These are phyloP conservation scores for Aciculoconidium aculeatum DNA, from an alignment of 805 yeast species.

Conservation along the genomic window DNA sequence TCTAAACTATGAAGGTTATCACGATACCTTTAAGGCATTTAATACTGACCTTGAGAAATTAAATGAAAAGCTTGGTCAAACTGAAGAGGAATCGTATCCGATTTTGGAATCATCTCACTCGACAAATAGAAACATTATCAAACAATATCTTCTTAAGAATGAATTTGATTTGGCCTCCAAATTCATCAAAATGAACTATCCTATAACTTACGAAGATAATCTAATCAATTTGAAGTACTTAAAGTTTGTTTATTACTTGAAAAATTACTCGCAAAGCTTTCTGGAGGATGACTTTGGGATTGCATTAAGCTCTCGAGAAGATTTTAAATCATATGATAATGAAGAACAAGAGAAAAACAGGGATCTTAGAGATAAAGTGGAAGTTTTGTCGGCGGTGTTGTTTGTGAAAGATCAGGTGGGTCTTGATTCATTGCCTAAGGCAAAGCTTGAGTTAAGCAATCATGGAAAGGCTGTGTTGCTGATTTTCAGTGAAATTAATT, in stretches of 20 bases:
- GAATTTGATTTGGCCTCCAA: constrained; percentile 40
- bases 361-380: constrained; percentile 1
- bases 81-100: constrained; percentile 1
- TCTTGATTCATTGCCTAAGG: constrained; percentile 18
- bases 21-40: constrained; percentile 30
- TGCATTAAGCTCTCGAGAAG: constrained; percentile 14
- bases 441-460: constrained; percentile 15
- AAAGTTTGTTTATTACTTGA: constrained; percentile 19
- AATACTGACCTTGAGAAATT: constrained; percentile 24
- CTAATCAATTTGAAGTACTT: constrained; percentile 23
- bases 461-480: constrained; percentile 14
- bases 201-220: constrained; percentile 5
- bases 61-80: constrained; percentile 8
- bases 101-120: constrained; percentile 17
- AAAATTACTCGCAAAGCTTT: constrained; percentile 15
- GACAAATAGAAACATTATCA: constrained; percentile 36
- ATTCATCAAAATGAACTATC: constrained; percentile 29
- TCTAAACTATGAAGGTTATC: constrained; percentile 33
- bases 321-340: no score
- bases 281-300: constrained; percentile 10
- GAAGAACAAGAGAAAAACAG: constrained; percentile 8
- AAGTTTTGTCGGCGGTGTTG: constrained; percentile 16
- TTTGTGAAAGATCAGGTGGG: constrained; percentile 16
- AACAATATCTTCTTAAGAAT: constrained; percentile 33
- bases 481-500: constrained; percentile 20